Evolutionary conservation across 2,329 filamentous ascomycete genomes (phyloP), one percentile per base, ranked within the genome.

Genomic region (Monosporascus ibericus): DNA sequence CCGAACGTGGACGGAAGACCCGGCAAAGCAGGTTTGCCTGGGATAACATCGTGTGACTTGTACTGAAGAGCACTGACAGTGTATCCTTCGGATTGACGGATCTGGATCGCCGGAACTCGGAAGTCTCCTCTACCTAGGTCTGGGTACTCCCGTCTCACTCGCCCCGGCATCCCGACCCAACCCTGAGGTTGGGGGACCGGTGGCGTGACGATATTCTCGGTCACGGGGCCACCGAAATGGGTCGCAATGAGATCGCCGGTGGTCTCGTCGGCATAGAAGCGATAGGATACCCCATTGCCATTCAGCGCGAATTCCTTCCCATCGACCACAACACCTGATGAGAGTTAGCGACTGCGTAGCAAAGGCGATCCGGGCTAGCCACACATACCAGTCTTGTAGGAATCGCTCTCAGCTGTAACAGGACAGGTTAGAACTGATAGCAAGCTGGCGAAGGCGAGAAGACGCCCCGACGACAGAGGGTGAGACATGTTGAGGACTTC

Each of bases 111-210:
- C 0, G 84, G 84, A 3, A 77, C 68, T 3, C 84, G 76, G 57
- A 84, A 82, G 60, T 87, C 84, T 17, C 82, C 82, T 7, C 82
- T 75, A 1, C 84, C 83, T 5, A 82, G 69, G 54, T 87, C 83
- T 2, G 84, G 84, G 50, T 84, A 85, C 61, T 86, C 84, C 27
- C 84, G 77, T 17, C 80, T 75, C 17, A 75, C 61, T 40, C 77
- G 78, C n/a, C 73, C 74, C 27, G 73, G 60, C 52, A 71, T 60
- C 39, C 73, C 67, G 38, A 75, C 68, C 82, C 82, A 85, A 38
- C 82, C 82, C 18, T 73, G 63, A 36, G 72, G 67, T 0, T 70
- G 66, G 0, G 74, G 72, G 37, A 72, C 67, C 0, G 70, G 67
- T 0, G 74, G 72, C 5, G 42, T 27, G 17, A 27, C 5, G 2